Evolutionary conservation across 1,284 basidiomycete genomes (phyloP).

Genomic region (Austroboletus novae-zelandiae): DNA sequence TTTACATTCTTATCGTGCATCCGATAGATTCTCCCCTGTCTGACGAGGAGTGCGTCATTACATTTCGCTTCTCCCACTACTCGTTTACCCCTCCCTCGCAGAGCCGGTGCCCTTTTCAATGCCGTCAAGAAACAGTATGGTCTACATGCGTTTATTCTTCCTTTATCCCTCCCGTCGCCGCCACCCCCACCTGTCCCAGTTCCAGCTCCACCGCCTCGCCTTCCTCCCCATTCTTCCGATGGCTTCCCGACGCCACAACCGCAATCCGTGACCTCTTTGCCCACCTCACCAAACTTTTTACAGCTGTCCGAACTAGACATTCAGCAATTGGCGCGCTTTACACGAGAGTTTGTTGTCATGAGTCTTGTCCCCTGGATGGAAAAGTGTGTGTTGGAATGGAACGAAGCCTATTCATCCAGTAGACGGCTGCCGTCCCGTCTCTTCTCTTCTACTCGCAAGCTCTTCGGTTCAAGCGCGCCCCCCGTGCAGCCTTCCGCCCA

Average conservation of each 20-base stretch:
- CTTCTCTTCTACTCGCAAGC: constrained; percentile 85
- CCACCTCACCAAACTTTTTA: constrained; percentile 42
- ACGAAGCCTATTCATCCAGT: constrained; percentile 86
- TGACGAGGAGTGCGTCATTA: constrained; percentile 67
- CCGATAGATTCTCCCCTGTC: constrained; percentile 65
- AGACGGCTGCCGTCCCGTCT: constrained; percentile 78
- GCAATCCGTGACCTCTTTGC: constrained; percentile 8
- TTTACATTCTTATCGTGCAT: constrained; percentile 75
- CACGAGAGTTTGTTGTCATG: constrained; percentile 89
- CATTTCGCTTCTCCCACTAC: neutral
- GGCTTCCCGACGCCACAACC: constrained; percentile 15
- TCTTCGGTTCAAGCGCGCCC: constrained; percentile 73
- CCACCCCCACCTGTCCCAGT: constrained; percentile 64
- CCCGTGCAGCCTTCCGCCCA: constrained; percentile 44
- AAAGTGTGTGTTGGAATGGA: constrained; percentile 89
- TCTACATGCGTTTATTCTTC: constrained; percentile 66
- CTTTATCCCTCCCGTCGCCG: constrained; percentile 57
- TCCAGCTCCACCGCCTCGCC: constrained; percentile 59
- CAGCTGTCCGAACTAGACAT: constrained; percentile 76
- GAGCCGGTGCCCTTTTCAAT: constrained; percentile 73
- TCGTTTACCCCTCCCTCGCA: constrained; percentile 30
- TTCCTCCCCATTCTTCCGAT: constrained; percentile 51
- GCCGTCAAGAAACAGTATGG: constrained; percentile 83
- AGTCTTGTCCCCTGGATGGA: constrained; percentile 97
- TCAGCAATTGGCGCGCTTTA: constrained; percentile 75